Conservation (phyloP, 2,329 filamentous ascomycete species). For the Xylaria sp. region DNA sequence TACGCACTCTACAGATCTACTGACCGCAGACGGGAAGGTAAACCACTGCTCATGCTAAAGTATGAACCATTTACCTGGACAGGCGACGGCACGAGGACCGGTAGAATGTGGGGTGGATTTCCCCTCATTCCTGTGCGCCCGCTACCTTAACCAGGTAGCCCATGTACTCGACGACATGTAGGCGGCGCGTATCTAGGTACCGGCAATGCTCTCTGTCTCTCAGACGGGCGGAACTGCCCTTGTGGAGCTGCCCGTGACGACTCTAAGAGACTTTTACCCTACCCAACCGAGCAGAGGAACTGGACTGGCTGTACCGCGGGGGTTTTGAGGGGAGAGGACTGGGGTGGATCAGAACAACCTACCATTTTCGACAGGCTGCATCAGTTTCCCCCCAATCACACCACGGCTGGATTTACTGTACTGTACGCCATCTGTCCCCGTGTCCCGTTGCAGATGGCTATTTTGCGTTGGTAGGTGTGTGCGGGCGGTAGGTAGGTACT, state of each 20-base stretch:
- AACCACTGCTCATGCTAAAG: not conserved
- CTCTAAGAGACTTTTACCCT: too few species aligned
- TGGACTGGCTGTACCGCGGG: too few species aligned
- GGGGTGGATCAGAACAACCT: too few species aligned
- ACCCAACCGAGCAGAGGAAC: not conserved
- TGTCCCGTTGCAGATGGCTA: constrained; percentile 1
- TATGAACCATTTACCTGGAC: not conserved
- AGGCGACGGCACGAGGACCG: constrained; percentile 13
- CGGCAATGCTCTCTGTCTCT: too few species aligned
- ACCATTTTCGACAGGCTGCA: not conserved
- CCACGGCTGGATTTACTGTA: constrained; percentile 8
- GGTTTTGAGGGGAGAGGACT: too few species aligned
- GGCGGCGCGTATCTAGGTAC: too few species aligned
- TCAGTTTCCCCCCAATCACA: constrained; percentile 11
- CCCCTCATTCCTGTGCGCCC: constrained; percentile 25
- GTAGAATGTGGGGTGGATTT: constrained; percentile 19
- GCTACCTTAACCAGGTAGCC: too few species aligned
- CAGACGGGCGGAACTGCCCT: too few species aligned
- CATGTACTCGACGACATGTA: too few species aligned
- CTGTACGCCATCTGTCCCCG: not conserved
- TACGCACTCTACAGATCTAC: not conserved
- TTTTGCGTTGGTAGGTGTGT: too few species aligned
- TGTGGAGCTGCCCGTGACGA: too few species aligned
- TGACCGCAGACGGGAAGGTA: not conserved
- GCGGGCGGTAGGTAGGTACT: too few species aligned